Evolutionary conservation across 164 flowering plant genomes (phyloP).

Genomic region (Vitis rupestris): DNA sequence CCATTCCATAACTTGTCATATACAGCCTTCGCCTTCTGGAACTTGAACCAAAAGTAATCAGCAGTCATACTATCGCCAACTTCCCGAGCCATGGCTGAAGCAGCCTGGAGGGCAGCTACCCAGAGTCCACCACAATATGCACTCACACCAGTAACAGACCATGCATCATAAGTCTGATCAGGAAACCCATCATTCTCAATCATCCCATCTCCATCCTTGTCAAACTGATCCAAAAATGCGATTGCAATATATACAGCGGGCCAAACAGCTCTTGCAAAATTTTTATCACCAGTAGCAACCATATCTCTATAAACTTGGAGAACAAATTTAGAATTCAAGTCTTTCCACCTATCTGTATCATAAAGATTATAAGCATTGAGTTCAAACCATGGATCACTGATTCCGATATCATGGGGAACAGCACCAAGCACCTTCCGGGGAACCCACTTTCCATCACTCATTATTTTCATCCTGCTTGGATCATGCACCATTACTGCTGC

Average conservation of each 20-base stretch:
- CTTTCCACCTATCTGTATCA: conserved; percentile 78
- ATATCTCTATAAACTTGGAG: conserved; percentile 84
- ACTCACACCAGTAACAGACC: conserved; percentile 86
- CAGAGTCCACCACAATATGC: conserved; percentile 87
- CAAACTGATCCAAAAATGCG: conserved; percentile 84
- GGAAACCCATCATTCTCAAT: conserved; percentile 94
- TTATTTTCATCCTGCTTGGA: conserved; percentile 46
- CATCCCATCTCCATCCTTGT: conserved; percentile 77
- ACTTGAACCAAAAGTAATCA: conserved; percentile 55
- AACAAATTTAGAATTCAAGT: conserved; percentile 82
- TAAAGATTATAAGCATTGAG: conserved; percentile 69
- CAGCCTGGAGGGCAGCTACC: conserved; percentile 86
- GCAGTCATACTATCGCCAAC: conserved; percentile 64
- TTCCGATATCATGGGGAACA: conserved; percentile 86
- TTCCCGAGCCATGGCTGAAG: conserved; percentile 68
- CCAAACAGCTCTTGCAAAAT: conserved; percentile 73
- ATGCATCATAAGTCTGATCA: conserved; percentile 89
- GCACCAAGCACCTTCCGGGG: conserved; percentile 76
- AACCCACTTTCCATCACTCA: conserved; percentile 61
- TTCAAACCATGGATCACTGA: conserved; percentile 88
- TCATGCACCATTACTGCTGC: conserved; percentile 84
- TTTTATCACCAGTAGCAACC: conserved; percentile 69
- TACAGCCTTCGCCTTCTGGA: conserved; percentile 60
- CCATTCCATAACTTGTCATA: conserved; percentile 80
- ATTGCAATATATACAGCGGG: conserved; percentile 79